Base-by-base conservation (phyloP, 2,329 filamentous ascomycete genomes). In the Aspergillus latus region DNA sequence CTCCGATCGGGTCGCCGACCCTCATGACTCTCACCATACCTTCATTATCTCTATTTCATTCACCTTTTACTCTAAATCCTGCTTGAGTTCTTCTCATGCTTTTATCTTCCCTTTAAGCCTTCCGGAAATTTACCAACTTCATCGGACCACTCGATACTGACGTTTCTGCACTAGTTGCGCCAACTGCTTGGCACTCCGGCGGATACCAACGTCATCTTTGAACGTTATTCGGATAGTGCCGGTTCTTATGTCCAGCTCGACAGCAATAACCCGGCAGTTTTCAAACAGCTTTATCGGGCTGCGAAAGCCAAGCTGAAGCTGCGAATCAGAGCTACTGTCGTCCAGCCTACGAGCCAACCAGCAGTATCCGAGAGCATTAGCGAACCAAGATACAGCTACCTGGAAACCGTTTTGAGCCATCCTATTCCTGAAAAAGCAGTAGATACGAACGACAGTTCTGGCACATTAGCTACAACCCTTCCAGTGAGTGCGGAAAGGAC, bases 241-340 rank as follows among this genome's bases (percentile, higher is more conserved):
- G 88, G 82, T 45, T 80, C 86, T 62, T 97, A 89, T 75, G 84
- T 97, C 63, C 81, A 84, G 44, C 87, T 99, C 58, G 88, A 96
- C 72, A 80, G 85, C 60, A 80, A 81, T 71, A 95, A 96, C 69
- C 77, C 84, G 7, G 82, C 89, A 45, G 90, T 96, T 68, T 99
- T 96, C 82, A 97, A 97, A 81, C 94, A 97, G 72, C 87, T 99
- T 42, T 93, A 94, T 73, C 88, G 94, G 68, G 94, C 94, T 64
- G 94, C 94, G 62, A 99, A 97, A 80, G 94, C 94, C 37, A 99
- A 99, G 82, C 86, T 92, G 63, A 99, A 97, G 86, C 87, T 99
- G 65, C 92, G 94, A 75, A 84, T 99, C 58, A 90, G 86, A 64
- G 88, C 89, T 37, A 87, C 84, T 34, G 71, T 76, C 52, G 65